Conservation (phyloP, 805 yeast genomes). For the Myxozyma neglecta region DNA sequence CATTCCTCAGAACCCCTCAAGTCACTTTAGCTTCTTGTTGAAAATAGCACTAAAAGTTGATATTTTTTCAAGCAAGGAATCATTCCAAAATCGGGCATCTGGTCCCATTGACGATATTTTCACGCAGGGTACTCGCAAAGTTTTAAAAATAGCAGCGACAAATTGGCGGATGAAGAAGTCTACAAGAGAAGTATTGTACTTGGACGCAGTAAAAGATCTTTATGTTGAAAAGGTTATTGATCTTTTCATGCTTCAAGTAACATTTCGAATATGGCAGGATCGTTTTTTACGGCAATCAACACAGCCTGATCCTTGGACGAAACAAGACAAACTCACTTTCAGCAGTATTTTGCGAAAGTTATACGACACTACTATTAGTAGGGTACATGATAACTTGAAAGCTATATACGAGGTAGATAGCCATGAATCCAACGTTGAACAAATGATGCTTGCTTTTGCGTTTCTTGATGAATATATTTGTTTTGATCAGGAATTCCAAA, state of each 20-base stretch:
- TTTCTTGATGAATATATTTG: slow-evolving; percentile 16
- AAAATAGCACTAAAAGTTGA: slow-evolving; percentile 49
- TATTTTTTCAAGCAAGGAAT: slow-evolving; percentile 16
- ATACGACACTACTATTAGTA: not conserved
- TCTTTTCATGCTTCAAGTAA: not conserved
- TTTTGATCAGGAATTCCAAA: slow-evolving; percentile 12
- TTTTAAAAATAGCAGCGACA: slow-evolving; percentile 49
- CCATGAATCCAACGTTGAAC: not conserved
- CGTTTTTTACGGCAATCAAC: not conserved
- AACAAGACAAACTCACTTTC: slow-evolving; percentile 15
- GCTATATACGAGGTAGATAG: not conserved
- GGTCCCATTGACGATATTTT: slow-evolving; percentile 34
- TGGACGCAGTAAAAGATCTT: slow-evolving; percentile 50
- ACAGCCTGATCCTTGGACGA: slow-evolving; percentile 19
- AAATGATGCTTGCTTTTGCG: not conserved
- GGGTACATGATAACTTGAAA: not conserved
- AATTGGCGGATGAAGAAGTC: slow-evolving; percentile 61
- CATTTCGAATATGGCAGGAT: not conserved
- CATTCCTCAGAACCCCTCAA: slow-evolving; percentile 46
- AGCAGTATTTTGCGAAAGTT: slow-evolving; percentile 5
- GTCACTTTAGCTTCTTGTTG: slow-evolving; percentile 45
- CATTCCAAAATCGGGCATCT: not conserved
- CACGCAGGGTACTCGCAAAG: slow-evolving; percentile 48
- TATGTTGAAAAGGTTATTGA: slow-evolving; percentile 21
- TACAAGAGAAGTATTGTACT: slow-evolving; percentile 51